Base-by-base conservation (phyloP, 148 eudicot genomes). In the Simmondsia chinensis region DNA sequence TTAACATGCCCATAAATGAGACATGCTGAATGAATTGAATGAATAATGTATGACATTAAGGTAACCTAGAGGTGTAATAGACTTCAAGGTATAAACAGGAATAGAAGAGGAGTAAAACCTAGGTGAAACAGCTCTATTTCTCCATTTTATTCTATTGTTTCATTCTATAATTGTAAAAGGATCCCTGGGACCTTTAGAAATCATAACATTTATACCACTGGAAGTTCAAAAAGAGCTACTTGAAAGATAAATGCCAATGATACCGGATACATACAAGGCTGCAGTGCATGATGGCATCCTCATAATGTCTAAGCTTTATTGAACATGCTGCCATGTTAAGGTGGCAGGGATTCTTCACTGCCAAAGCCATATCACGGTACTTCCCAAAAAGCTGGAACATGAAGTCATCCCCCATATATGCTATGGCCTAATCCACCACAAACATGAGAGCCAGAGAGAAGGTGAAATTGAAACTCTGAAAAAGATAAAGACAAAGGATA, bases 351-450 rank as follows among this genome's bases (percentile, higher is more conserved):
- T 79, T 91, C 73, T 91, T 82, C 10, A 91, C 99, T 12, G 94
- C 99, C 75, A 85, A 58, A 57, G 99, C 99, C 95, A 85, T 91
- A 63, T 91, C 99, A 37, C 77, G 83, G 54, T 76, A 91, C 72
- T 79, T 91, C 5, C 95, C 99, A 28, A 79, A 85, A 61, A 91
- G 69, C 69, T 86, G 99, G 71, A 91, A 91, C 95, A 91, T 82
- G 71, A 91, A 91, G 47, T 91, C 99, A 63, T 91, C 99, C 56
- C 94, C 94, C 95, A 91, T 75, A 54, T 91, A 91, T 68, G 99
- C 99, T 69, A 82, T 76, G 36, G 99, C 99, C 99, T 91, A 59
- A 48, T 15, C 21, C 39, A 34, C 14, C 37, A 34, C 12, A 43
- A 4, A 30, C 1, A 44, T 6, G 29, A 38, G 3, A 26, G 25